Base-by-base conservation (phyloP, 805 yeast species). In the Starmerella geochares region DNA sequence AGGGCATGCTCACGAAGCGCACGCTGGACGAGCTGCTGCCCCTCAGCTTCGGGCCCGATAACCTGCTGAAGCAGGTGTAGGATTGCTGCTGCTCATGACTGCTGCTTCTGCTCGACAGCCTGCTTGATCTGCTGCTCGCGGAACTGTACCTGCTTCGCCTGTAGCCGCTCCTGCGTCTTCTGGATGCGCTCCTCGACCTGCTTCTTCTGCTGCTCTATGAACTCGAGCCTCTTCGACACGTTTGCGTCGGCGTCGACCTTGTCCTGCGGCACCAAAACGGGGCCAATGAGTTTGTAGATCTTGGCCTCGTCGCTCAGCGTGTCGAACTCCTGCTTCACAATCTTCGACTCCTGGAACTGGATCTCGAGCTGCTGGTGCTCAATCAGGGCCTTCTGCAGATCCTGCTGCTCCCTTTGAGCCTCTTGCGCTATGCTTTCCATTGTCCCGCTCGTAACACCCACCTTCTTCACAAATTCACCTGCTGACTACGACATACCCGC, bases 261-360 rank as follows among this genome's bases (percentile, higher is more conserved):
- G 49, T 87, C 95, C 61, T 90, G 96, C 2, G 96, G 96, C 54
- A 94, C 71, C 52, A 92, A 71, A 3, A 90, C 87, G 6, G 95
- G 94, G 1, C 98, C 98, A 23, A 90, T 83, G 56, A 88, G 73
- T 67, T 92, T 92, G 69, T 78, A 92, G 23, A 92, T 79, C 59
- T 83, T 84, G 14, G 94, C 74, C 33, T 78, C 83, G 31, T 78
- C 83, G 49, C 76, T 75, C 50, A 84, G 69, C 39, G 67, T 59
- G 25, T 75, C 77, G 60, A 92, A 84, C 67, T 92, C 98, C 50
- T 77, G 80, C 56, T 80, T 73, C 14, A 92, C 98, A 45, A 92
- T 88, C 60, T 80, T 80, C 65, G 88, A 88, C 65, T 92, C 99
- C 66, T 92, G 98, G 59, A 72, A 77, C 67, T 92, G 99, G 1